These are phyloP conservation scores for Globisporangium cylindrosporum DNA, from an alignment of 352 stramenopile species.

Conservation along the genomic window DNA sequence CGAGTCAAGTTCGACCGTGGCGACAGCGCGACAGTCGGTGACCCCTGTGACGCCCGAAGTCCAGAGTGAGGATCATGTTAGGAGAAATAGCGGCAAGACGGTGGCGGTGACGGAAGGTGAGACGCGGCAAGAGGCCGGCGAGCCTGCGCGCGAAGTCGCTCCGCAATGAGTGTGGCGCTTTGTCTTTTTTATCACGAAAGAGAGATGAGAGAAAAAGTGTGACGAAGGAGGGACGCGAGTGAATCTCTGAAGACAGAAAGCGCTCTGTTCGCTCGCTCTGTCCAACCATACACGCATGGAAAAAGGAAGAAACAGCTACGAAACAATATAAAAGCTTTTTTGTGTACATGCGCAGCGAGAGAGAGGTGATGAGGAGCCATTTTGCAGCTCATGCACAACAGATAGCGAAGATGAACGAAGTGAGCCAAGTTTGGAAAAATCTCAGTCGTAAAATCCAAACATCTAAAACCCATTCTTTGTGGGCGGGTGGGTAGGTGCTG, in stretches of 20 bases:
- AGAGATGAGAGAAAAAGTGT: neutral
- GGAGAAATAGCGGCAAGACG: slow-evolving; percentile 15
- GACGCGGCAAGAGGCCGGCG: slow-evolving; percentile 42
- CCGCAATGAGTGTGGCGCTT: neutral
- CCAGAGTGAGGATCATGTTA: neutral
- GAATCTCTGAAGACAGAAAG: neutral
- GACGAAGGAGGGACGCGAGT: neutral
- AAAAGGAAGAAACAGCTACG: neutral
- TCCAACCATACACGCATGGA: neutral
- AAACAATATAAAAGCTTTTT: slow-evolving; percentile 6
- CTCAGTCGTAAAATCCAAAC: no score
- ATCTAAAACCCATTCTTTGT: no score
- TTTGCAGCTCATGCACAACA: no score
- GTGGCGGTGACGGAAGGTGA: slow-evolving; percentile 25
- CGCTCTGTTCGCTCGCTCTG: neutral
- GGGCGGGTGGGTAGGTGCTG: no score
- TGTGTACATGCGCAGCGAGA: slow-evolving; percentile 4
- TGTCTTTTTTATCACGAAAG: neutral
- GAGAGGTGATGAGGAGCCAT: no score
- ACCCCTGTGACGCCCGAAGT: slow-evolving; percentile 39
- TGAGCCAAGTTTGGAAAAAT: no score
- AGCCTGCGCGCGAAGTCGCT: slow-evolving; percentile 42
- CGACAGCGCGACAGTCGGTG: slow-evolving; percentile 23
- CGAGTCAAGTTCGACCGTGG: slow-evolving; percentile 16
- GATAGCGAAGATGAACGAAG: no score